phyloP scores from a whole-genome alignment of 345 rosid species.

The Carallia brachiata region DNA sequence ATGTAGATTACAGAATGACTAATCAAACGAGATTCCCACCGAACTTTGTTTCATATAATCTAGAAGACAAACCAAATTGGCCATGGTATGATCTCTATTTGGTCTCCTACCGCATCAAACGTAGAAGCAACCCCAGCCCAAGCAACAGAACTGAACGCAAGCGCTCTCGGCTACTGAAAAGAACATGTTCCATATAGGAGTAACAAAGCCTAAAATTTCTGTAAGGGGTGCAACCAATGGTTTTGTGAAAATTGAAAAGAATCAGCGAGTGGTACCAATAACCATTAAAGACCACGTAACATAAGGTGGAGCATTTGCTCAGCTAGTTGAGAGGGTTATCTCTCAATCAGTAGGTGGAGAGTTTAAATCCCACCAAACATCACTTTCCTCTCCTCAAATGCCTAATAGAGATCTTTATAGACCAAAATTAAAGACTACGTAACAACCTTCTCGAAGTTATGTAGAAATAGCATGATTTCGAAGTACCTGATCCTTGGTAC shows the following conservation, averaged over 20 bases:
- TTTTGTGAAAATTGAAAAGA: conserved; percentile 52
- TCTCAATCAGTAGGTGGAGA: too few relatives aligned
- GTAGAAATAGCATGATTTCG: conserved; percentile 96
- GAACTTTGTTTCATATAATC: conserved; percentile 40
- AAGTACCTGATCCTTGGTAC: conserved; percentile 85
- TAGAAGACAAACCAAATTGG: conserved; percentile 58
- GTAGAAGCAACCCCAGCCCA: conserved; percentile 48
- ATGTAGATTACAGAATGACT: not conserved
- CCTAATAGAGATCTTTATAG: too few relatives aligned
- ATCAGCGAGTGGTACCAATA: conserved; percentile 53
- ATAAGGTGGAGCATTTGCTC: not conserved
- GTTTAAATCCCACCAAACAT: too few relatives aligned
- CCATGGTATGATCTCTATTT: conserved; percentile 48
- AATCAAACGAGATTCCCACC: conserved; percentile 38
- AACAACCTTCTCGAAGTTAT: conserved; percentile 81
- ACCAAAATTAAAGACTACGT: conserved; percentile 46
- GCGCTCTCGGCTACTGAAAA: conserved; percentile 34
- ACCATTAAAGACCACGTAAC: conserved; percentile 58
- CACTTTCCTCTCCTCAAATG: too few relatives aligned
- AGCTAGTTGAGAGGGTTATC: too few relatives aligned
- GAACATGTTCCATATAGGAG: conserved; percentile 63
- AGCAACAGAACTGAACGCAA: conserved; percentile 46
- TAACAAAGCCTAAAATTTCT: conserved; percentile 43
- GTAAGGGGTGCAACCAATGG: conserved; percentile 57
- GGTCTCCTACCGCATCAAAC: conserved; percentile 43